phyloP scores from a whole-genome alignment of 805 yeast species.

The Barnettozyma californica region DNA sequence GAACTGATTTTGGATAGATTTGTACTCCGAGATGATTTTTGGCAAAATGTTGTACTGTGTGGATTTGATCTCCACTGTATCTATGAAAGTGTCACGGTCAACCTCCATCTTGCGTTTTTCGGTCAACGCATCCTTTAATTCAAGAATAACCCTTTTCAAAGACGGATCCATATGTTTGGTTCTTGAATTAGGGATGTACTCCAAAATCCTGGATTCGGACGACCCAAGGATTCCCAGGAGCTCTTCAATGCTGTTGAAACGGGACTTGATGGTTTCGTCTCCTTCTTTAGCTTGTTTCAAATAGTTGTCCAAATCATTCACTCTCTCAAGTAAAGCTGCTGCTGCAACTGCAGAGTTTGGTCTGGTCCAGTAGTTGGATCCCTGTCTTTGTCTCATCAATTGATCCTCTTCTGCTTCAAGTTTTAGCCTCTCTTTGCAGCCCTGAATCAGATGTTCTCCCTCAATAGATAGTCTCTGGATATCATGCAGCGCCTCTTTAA shows the following conservation, averaged over 20 bases:
- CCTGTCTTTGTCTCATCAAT: conserved; percentile 43
- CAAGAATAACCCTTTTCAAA: conserved; percentile 31
- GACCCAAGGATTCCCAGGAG: conserved; percentile 39
- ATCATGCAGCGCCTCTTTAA: conserved; percentile 41
- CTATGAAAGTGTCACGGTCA: conserved; percentile 36
- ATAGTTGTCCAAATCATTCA: conserved; percentile 42
- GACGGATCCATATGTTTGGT: conserved; percentile 29
- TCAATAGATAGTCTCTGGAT: conserved; percentile 38
- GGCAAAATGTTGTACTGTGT: conserved; percentile 46
- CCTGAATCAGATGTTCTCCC: conserved; percentile 38
- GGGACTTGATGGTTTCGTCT: conserved; percentile 46
- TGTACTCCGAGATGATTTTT: conserved; percentile 44
- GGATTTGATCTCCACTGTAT: conserved; percentile 39
- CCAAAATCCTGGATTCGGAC: conserved; percentile 25
- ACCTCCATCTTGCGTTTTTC: conserved; percentile 32
- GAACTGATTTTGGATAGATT: conserved; percentile 20
- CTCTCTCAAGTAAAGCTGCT: conserved; percentile 32
- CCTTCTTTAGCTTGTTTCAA: conserved; percentile 55
- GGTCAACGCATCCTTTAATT: conserved; percentile 27
- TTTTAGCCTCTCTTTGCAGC: conserved; percentile 40
- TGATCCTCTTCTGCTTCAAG: conserved; percentile 55
- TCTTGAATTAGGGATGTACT: conserved; percentile 27
- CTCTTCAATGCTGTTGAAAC: conserved; percentile 44
- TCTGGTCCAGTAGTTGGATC: conserved; percentile 51
- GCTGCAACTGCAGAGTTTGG: conserved; percentile 41